Evolutionary conservation across 148 eudicot genomes (phyloP), one percentile per base, ranked within the genome.

Genomic region (Spergularia bocconei): DNA sequence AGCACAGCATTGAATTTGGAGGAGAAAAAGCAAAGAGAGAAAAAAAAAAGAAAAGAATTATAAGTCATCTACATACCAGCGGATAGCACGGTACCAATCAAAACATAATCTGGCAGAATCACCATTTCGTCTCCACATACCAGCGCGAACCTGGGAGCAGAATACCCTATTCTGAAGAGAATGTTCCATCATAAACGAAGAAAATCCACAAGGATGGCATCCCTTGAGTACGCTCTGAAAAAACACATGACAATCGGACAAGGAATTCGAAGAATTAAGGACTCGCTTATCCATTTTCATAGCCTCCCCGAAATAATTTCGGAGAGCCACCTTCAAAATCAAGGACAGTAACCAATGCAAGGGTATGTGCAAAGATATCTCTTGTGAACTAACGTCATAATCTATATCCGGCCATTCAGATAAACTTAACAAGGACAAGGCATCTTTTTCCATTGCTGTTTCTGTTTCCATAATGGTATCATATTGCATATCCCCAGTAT

Each of bases 91-190:
- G 73, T 96, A 96, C 91, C 88, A 89, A 61, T 96, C 93, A 76
- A 78, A 87, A 67, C 87, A 88, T 67, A 89, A 53, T 74, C 80
- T 70, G 51, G 99, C 89, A 79, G 90, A 83, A 79, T 96, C 99
- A 33, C 98, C 99, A 85, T 96, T 96, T 79, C 87, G 91, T 73
- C 90, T 86, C 99, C 99, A 96, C 98, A 96, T 92, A 44, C 98
- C 98, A 82, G 99, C 98, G 76, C 85, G 94, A 70, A 96, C 92
- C 87, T 96, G 86, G 63, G 98, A 90, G 72, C 99, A 96, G 78
- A 96, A 96, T 55, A 92, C 99, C 76, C 90, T 89, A 80, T 82
- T 91, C 72, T 89, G 96, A 71, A 96, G 84, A 77, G 98, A 93
- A 87, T 96, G 97, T 79, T 96, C 99, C 99, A 96, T 92, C 74